Conservation (phyloP, 2,329 filamentous ascomycete genomes). For the Fusarium sp. region DNA sequence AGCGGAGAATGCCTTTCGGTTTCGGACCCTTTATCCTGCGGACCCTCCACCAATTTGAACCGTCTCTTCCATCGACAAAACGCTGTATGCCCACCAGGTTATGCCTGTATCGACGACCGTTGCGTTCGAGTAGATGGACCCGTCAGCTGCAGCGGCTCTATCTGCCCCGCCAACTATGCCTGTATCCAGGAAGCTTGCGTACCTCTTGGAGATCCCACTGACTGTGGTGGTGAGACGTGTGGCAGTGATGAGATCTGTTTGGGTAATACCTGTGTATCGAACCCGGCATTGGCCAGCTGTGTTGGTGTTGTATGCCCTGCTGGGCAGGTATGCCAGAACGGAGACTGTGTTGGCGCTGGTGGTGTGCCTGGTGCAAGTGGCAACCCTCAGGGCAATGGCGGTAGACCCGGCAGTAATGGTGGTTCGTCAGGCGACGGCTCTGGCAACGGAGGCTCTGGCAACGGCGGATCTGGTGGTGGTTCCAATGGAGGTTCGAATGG, state of each 20-base stretch:
- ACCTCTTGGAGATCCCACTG: background rate
- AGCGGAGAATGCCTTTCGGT: conserved; percentile 8
- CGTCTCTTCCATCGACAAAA: conserved; percentile 19
- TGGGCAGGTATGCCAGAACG: conserved; percentile 12
- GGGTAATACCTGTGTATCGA: conserved; percentile 13
- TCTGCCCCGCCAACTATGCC: conserved; percentile 18
- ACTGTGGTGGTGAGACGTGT: conserved; percentile 26
- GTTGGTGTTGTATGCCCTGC: background rate
- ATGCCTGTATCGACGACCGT: conserved; percentile 22
- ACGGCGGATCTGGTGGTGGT: background rate
- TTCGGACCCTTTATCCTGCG: conserved; percentile 11
- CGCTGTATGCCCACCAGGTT: conserved; percentile 5
- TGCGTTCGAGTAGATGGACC: conserved; percentile 20
- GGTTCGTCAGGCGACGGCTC: background rate
- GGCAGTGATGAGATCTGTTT: conserved; percentile 21
- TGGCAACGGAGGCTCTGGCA: background rate
- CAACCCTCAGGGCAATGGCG: background rate
- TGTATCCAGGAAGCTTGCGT: conserved; percentile 30
- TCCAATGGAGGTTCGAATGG: background rate
- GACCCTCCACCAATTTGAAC: background rate
- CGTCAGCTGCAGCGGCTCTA: background rate
- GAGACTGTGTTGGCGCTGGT: background rate
- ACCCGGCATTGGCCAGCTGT: background rate
- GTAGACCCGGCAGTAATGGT: background rate
- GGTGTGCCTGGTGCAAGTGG: background rate